Evolutionary conservation across 2,329 filamentous ascomycete species (phyloP), one percentile per base, ranked within the genome.

Genomic region (Paraphaeosphaeria minitans): DNA sequence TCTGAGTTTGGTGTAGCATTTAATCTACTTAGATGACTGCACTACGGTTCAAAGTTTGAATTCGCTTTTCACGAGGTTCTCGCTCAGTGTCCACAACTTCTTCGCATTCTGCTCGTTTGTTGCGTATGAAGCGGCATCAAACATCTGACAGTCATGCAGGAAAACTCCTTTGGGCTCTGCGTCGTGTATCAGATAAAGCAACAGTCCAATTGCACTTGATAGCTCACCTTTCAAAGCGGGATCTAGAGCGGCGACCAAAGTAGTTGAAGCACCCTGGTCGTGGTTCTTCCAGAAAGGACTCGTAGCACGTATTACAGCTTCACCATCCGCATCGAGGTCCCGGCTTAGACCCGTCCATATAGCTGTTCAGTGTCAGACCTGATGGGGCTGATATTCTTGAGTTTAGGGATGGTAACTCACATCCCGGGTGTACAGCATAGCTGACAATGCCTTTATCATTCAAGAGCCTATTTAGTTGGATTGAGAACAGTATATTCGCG

Each of bases 391-490:
- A 39, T 8, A 2, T 39, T n/a, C 13, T 13, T 13, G 13, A 13
- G 4, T 2, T 39, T 5, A 8, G 2, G 13, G 35, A n/a, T 1
- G n/a, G 9, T 0, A 22, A 67, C 69, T 63, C 63, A 73, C 72
- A 70, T n/a, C 72, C 72, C 7, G 72, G 72, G 60, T 75, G 71
- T 12, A 73, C 68, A 9, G 70, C 69, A 63, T 71, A 74, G 31
- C 69, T 72, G 19, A 62, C 55, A 24, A 75, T 57, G 0, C 72
- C 72, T 27, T 70, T 63, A 0, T 50, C 33, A 0, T 60, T 59
- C 8, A 73, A 57, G 4, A 60, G 48, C 33, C 62, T 45, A 13
- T 64, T 73, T 22, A 75, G 39, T 5, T 59, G 63, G 2, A 74
- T 53, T 0, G 72, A 73, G 22, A 68, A 75, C 42, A 75, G 56